phyloP scores from a whole-genome alignment of 768 basidiomycete genomes.

The Suillus americanus region DNA sequence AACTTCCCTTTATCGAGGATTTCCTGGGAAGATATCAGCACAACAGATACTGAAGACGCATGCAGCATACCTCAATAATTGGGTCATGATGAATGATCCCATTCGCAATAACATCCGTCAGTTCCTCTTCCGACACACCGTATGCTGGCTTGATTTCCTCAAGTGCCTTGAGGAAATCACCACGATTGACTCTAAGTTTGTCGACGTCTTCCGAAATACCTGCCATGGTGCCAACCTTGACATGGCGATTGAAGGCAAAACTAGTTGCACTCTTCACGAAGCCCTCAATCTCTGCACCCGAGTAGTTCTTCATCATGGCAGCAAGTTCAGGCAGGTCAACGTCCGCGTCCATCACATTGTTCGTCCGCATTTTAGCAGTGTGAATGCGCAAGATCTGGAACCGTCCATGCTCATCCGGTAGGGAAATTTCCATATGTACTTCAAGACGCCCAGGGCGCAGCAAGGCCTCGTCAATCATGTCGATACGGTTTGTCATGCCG shows the following conservation, averaged over 20 bases:
- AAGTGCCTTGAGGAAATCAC: conserved; percentile 87
- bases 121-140: conserved; percentile 96
- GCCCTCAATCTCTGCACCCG: conserved; percentile 94
- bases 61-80: conserved; percentile 68
- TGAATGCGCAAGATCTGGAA: conserved; percentile 94
- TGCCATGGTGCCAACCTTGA: conserved; percentile 96
- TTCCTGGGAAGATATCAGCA: conserved; percentile 49
- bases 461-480: conserved; percentile 99
- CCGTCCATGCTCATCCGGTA: conserved; percentile 92
- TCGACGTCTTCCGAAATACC: conserved; percentile 96
- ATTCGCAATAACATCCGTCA: conserved; percentile 90
- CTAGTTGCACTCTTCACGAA: conserved; percentile 97
- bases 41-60: conserved; percentile 9
- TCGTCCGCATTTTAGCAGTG: conserved; percentile 90
- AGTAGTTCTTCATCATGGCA: conserved; percentile 89
- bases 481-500: conserved; percentile 97
- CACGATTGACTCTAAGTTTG: conserved; percentile 81
- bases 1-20: conserved; percentile 83
- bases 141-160: conserved; percentile 96
- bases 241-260: conserved; percentile 97
- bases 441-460: conserved; percentile 97
- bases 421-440: conserved; percentile 98
- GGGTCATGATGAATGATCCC: conserved; percentile 90
- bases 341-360: conserved; percentile 84
- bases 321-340: conserved; percentile 87